Conservation (phyloP, 2,329 filamentous ascomycete species). For the Xylariaceae sp. region DNA sequence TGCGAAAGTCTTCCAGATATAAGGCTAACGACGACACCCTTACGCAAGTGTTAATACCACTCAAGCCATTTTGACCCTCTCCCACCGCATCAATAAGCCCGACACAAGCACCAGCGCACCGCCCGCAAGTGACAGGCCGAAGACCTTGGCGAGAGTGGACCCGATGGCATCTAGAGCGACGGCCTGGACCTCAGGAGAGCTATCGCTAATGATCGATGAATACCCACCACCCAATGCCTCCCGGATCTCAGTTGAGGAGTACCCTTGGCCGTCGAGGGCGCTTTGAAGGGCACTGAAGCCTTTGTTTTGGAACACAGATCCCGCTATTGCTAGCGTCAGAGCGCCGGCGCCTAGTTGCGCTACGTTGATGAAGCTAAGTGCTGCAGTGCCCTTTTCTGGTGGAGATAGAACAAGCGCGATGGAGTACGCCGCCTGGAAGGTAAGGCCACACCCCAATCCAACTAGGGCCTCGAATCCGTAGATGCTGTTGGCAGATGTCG, state of each 20-base stretch:
- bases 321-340: background rate
- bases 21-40: no score
- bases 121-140: background rate
- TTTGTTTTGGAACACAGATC: background rate
- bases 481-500: conserved; percentile 19
- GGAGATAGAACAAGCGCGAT: conserved; percentile 18
- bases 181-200: background rate
- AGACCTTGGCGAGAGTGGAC: background rate
- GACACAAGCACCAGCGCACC: background rate
- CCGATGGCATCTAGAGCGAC: background rate
- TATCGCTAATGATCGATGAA: background rate
- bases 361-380: background rate
- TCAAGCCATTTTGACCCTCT: background rate
- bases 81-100: background rate
- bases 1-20: no score
- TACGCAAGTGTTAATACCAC: no score
- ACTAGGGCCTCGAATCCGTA: conserved; percentile 33
- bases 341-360: background rate
- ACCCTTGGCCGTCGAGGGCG: background rate
- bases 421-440: conserved; percentile 28
- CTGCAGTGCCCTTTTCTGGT: background rate
- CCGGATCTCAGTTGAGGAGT: background rate
- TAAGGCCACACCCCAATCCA: conserved; percentile 26
- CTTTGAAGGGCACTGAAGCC: background rate
- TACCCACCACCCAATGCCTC: background rate